Evolutionary conservation across 2,329 filamentous ascomycete species (phyloP).

Genomic region (Pyricularia sp.): DNA sequence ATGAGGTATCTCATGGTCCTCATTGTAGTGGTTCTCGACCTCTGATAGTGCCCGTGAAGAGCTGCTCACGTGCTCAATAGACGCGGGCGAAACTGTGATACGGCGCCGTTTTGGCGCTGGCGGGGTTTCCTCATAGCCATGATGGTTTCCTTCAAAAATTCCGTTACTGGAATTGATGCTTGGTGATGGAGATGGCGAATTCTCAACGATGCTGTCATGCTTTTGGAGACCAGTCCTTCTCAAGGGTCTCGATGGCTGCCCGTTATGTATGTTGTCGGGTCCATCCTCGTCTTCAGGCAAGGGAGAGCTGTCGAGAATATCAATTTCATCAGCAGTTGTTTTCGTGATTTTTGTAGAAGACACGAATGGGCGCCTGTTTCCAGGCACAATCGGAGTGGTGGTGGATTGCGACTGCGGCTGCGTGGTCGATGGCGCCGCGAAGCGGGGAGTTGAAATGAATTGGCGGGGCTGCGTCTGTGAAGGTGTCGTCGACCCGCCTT

Average conservation of each 20-base stretch:
- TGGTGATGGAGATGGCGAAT: background rate
- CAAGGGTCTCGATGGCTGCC: background rate
- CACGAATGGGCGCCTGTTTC: background rate
- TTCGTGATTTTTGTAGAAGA: background rate
- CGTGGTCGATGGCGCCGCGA: conserved; percentile 3
- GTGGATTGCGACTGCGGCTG: background rate
- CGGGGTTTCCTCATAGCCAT: conserved; percentile 16
- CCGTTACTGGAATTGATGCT: background rate
- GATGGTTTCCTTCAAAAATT: background rate
- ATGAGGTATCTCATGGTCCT: background rate
- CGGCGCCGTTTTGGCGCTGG: conserved; percentile 22
- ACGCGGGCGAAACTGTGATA: conserved; percentile 6
- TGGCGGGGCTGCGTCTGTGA: background rate
- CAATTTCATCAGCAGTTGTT: background rate
- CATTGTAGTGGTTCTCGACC: background rate
- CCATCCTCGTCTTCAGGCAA: background rate
- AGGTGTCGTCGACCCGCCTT: background rate
- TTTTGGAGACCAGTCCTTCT: background rate
- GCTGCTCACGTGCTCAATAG: background rate
- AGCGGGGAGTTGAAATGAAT: conserved; percentile 7
- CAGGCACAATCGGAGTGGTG: background rate
- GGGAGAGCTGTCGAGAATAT: conserved; percentile 7
- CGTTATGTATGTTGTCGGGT: background rate
- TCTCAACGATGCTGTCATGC: conserved; percentile 2
- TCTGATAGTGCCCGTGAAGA: background rate